Base-by-base conservation (phyloP, 192 early-diverging fungal species). In the Backusella circina region DNA sequence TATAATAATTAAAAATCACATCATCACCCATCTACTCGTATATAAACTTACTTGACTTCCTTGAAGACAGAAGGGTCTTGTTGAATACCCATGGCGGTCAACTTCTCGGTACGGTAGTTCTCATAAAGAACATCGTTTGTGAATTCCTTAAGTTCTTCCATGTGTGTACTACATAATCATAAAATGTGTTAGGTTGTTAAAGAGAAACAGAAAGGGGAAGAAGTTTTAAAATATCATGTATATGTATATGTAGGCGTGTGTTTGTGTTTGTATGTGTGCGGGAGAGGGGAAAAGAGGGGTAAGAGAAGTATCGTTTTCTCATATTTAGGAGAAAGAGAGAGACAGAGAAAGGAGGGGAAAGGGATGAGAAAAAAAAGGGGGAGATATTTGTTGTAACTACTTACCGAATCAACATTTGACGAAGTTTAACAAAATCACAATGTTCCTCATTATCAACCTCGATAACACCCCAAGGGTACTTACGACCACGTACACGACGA, bases 381-480 rank as follows among this genome's bases (percentile, higher is more conserved):
- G 8, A 26, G 23, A 6, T 23, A 76, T 41, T 9, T 10, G 7
- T 16, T 36, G 12, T 31, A 38, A 16, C 2, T 15, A 65, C 72
- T 76, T 65, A 82, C 81, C 93, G 88, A 79, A 94, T 87, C 13
- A 95, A 82, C 92, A 95, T 93, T 84, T 99, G 94, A 73, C 98
- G 89, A 67, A 99, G 88, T 77, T 96, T 94, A 74, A 96, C 90
- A 81, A 99, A 99, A 78, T 98, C 98, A 87, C 94, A 96, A 85
- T 98, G 98, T 21, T 91, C 90, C 82, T 95, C 93, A 81, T 97
- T 95, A 79, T 99, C 98, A 41, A 99, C 97, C 85, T 99, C 95
- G 77, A 99, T 93, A 21, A 96, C 87, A 57, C 97, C 97, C 94
- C 94, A 98, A 31, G 95, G 95, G 76, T 97, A 97, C 72, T 90